Percentiles rank a stretch among this genome's conserved stretches.
Conservation (phyloP, 306 rosid species). For the Malus sylvestris region DNA sequence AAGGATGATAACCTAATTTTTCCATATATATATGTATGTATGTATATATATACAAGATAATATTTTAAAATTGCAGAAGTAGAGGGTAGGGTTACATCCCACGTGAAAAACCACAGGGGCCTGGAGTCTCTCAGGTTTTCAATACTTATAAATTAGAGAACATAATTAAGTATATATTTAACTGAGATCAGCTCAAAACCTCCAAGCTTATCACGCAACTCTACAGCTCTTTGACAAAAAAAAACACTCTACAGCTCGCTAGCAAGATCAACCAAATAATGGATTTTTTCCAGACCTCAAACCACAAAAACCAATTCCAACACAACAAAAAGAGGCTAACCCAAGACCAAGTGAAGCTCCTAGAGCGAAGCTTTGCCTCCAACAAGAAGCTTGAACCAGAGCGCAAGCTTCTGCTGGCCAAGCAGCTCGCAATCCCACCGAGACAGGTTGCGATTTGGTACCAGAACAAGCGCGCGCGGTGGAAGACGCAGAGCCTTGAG, state of each 20-base stretch:
- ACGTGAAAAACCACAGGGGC: slow-evolving; percentile 8
- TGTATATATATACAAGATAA: not conserved
- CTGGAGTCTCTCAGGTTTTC: not conserved
- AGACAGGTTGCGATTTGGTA: slow-evolving; percentile 63
- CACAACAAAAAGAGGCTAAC: slow-evolving; percentile 45
- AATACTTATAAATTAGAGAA: not conserved
- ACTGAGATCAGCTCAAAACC: not conserved
- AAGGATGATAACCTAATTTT: too few relatives aligned
- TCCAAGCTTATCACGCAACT: not conserved
- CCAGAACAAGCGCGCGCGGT: slow-evolving; percentile 62
- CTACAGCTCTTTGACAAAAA: too few relatives aligned
- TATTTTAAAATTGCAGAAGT: not conserved
- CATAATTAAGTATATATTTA: not conserved
- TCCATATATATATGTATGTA: too few relatives aligned
- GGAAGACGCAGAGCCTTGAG: slow-evolving; percentile 57
- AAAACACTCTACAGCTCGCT: not conserved
- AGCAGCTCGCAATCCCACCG: slow-evolving; percentile 43
- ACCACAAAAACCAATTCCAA: slow-evolving; percentile 12
- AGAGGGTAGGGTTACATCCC: slow-evolving; percentile 12
- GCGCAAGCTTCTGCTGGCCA: slow-evolving; percentile 42
- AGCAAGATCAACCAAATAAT: not conserved
- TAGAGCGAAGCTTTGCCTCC: slow-evolving; percentile 48
- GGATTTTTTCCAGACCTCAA: slow-evolving; percentile 29
- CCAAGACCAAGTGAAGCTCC: slow-evolving; percentile 40
- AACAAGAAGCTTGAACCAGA: slow-evolving; percentile 49